Base-by-base conservation (phyloP, 129 eudicot genomes). In the Pseudognaphalium luteoalbum region DNA sequence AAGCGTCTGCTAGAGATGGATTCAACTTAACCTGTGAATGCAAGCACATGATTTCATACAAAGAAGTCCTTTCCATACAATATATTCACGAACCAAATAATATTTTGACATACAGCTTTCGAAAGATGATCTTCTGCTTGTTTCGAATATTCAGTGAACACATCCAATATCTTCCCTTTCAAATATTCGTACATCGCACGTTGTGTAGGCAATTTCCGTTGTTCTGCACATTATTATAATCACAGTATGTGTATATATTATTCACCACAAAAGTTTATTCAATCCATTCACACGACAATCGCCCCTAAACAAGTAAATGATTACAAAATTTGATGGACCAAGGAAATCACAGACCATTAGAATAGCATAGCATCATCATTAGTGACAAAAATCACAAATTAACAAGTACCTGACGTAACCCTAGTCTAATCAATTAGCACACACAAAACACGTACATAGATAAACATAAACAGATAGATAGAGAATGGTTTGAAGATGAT, bases 81-180 rank as follows among this genome's bases (percentile, higher is more conserved):
- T 44, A 11, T 52, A 44, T 47, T 73, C 50, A 17, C 71, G 12
- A 28, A 66, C 25, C 66, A 21, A 32, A 16, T 63, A 19, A 66
- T 63, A 33, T 58, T 58, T 39, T 35, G 16, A 77, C 92, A 79
- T 82, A 94, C 99, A 66, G 99, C 99, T 86, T 94, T 94, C 7
- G 99, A 91, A 79, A 94, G 99, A 87, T 94, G 97, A 70, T 94
- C 96, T 82, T 94, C 99, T 19, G 99, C 99, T 73, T 86, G 94
- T 82, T 94, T 94, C 62, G 78, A 88, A 67, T 94, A 94, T 35
- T 88, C 97, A 8, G 97, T 88, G 60, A 91, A 84, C 34, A 87
- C 99, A 84, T 94, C 99, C 78, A 91, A 72, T 62, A 89, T 76
- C 76, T 94, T 94, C 56, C 99, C 99, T 89, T 80, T 89, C 83